Percentiles rank a stretch among this genome's conserved stretches.
These are phyloP conservation scores for Pseudonitzschia multiseries DNA, from an alignment of 108 stramenopile genomes.

Conservation along the genomic window DNA sequence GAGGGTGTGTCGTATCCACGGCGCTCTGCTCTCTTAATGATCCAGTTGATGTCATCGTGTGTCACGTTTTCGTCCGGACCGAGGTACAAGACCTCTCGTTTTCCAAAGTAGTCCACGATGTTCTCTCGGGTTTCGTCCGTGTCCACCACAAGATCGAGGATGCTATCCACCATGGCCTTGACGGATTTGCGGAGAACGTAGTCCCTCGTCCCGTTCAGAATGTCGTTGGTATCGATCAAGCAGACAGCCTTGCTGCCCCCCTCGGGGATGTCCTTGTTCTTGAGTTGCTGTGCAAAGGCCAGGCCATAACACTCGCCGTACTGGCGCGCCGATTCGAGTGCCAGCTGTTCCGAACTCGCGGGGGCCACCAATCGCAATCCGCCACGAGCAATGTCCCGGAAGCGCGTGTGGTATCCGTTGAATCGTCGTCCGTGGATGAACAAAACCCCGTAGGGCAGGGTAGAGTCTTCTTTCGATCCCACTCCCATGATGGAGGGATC, in stretches of 20 bases:
- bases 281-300: conserved; percentile 93
- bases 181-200: conserved; percentile 94
- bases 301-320: conserved; percentile 96
- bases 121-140: conserved; percentile 80
- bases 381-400: conserved; percentile 95
- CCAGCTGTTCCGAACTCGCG: conserved; percentile 80
- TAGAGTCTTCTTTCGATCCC: conserved; percentile 28
- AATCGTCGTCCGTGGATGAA: conserved; percentile 96
- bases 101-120: conserved; percentile 90
- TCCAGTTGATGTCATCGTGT: conserved; percentile 95
- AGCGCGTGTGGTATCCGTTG: conserved; percentile 97
- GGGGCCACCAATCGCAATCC: conserved; percentile 96
- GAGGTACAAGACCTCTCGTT: conserved; percentile 93
- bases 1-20: conserved; percentile 90
- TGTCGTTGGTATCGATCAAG: conserved; percentile 83
- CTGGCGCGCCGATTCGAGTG: conserved; percentile 90
- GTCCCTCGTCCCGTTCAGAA: conserved; percentile 45
- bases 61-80: conserved; percentile 99
- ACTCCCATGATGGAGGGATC: conserved; percentile 86
- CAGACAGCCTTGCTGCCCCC: conserved; percentile 96
- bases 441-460: conserved; percentile 87
- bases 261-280: conserved; percentile 99
- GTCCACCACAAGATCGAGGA: conserved; percentile 92
- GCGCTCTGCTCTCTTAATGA: conserved; percentile 86
- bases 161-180: conserved; percentile 94